Percentiles rank a stretch among this genome's conserved stretches.
Evolutionary conservation across 306 rosid species (phyloP).

Genomic region (Cucumis cinereus): DNA sequence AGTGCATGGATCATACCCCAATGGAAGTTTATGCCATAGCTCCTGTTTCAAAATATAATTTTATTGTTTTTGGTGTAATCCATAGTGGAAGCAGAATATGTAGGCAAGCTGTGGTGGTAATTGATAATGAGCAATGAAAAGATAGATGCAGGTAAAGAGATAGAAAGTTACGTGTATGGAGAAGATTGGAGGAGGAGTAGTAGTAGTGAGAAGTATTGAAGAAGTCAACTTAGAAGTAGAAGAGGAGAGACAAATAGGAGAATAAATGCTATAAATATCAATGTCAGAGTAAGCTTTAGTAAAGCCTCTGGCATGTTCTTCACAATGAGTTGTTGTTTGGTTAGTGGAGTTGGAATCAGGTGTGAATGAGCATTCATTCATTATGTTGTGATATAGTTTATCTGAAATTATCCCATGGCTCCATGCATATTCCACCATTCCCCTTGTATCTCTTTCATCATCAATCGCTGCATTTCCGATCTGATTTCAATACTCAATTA

Average conservation of each 20-base stretch:
- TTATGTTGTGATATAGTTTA: conserved; percentile 12
- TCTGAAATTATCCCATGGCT: conserved; percentile 55
- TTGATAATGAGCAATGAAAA: conserved; percentile 1
- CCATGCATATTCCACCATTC: conserved; percentile 51
- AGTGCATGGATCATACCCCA: conserved; percentile 56
- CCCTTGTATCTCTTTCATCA: conserved; percentile 24
- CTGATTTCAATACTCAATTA: conserved; percentile 10
- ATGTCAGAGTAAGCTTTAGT: conserved; percentile 19
- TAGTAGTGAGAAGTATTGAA: conserved; percentile 3
- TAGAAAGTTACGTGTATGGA: conserved; percentile 39
- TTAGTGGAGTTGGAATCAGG: conserved; percentile 7
- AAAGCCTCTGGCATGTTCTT: neutral
- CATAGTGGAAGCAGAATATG: no score
- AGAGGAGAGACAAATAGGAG: conserved; percentile 25
- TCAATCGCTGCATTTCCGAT: conserved; percentile 47
- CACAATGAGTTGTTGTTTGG: no score
- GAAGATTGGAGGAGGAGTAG: conserved; percentile 29
- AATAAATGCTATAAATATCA: conserved; percentile 40
- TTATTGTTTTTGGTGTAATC: no score
- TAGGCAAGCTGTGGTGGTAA: no score
- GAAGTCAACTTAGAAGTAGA: neutral
- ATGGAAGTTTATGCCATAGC: conserved; percentile 30
- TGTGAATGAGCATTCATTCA: conserved; percentile 17
- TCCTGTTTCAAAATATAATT: no score
- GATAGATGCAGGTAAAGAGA: no score